Evolutionary conservation across 2,329 filamentous ascomycete species (phyloP).

Genomic region (Xylariaceae sp.): DNA sequence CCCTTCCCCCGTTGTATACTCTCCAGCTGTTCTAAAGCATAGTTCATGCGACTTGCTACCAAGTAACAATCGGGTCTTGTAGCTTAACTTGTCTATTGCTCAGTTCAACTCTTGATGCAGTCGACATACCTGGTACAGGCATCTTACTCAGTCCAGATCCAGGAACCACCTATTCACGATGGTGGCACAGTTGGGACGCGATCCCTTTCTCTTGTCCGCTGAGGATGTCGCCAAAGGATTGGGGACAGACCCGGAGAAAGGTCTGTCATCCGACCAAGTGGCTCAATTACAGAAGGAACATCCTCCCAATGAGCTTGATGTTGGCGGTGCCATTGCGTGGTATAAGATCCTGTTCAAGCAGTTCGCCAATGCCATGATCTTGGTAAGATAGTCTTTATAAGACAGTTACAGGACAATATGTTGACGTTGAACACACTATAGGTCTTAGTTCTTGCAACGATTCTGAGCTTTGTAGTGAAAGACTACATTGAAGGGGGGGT

Average conservation of each 20-base stretch:
- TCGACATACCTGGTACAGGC: constrained; percentile 6
- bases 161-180: constrained; percentile 31
- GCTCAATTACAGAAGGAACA: constrained; percentile 56
- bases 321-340: constrained; percentile 65
- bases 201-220: constrained; percentile 60
- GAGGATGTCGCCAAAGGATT: constrained; percentile 62
- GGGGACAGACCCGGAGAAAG: constrained; percentile 63
- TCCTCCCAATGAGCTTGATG: constrained; percentile 68
- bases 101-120: constrained; percentile 16
- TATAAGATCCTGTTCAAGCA: constrained; percentile 72
- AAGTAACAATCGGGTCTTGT: too few relatives aligned
- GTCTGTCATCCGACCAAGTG: constrained; percentile 61
- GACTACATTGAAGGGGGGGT: constrained; percentile 69
- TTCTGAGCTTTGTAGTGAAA: constrained; percentile 62
- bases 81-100: not conserved
- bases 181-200: constrained; percentile 48
- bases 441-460: constrained; percentile 78
- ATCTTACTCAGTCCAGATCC: constrained; percentile 1
- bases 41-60: too few relatives aligned
- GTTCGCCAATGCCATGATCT: constrained; percentile 74
- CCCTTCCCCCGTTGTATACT: too few relatives aligned
- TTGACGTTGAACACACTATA: constrained; percentile 45
- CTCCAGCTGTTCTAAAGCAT: too few relatives aligned
- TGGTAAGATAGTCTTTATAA: constrained; percentile 45
- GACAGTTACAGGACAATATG: not conserved